Evolutionary conservation across 1,139 yeast genomes (phyloP).

Genomic region (Blastobotrys persicus): DNA sequence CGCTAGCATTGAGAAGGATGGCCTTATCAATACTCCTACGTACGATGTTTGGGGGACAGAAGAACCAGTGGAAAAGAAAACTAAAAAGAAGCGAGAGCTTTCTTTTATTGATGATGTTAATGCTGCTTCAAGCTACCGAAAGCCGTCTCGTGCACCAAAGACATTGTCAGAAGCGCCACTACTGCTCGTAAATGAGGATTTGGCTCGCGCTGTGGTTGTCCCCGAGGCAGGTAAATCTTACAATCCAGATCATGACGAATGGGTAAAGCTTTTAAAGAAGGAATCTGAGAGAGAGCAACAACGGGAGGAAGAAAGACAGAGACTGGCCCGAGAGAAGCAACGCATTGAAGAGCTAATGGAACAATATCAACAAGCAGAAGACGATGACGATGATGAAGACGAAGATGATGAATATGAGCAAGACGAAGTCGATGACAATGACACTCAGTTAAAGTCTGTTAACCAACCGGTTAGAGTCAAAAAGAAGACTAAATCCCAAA

Average conservation of each 20-base stretch:
- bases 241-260: conserved; percentile 81
- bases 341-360: conserved; percentile 66
- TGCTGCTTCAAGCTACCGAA: conserved; percentile 21
- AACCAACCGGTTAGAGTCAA: conserved; percentile 68
- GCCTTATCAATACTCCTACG: conserved; percentile 48
- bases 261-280: conserved; percentile 68
- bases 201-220: conserved; percentile 44
- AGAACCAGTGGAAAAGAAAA: conserved; percentile 33
- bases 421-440: conserved; percentile 32
- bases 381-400: conserved; percentile 46
- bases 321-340: conserved; percentile 57
- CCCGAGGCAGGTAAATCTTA: conserved; percentile 91
- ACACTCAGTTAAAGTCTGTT: conserved; percentile 52
- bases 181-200: conserved; percentile 36
- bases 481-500: conserved; percentile 72
- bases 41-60: conserved; percentile 67
- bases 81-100: conserved; percentile 21
- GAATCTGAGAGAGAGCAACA: conserved; percentile 68
- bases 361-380: conserved; percentile 48
- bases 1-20: conserved; percentile 59
- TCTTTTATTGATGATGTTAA: conserved; percentile 21
- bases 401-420: conserved; percentile 38
- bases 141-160: conserved; percentile 25
- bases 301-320: conserved; percentile 60
- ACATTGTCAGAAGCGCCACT: conserved; percentile 59